Evolutionary conservation across 1,284 basidiomycete genomes (phyloP), one percentile per base, ranked within the genome.

Genomic region (Fereydounia khargensis): DNA sequence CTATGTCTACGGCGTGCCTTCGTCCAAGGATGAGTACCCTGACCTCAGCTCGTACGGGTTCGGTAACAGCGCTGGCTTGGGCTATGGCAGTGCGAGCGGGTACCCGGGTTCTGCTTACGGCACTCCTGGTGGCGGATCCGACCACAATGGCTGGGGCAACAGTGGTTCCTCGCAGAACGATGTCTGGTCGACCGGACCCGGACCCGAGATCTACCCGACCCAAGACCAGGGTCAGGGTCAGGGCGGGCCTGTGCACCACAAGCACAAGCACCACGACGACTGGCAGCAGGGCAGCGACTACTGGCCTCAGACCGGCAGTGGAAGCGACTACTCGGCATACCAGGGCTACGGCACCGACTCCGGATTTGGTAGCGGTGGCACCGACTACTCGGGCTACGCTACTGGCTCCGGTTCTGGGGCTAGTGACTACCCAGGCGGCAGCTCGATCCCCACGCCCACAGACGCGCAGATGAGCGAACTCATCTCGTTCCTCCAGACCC

Each of bases 1-100:
- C 17, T 18, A 33, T 13, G 31, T 18, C 40, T 61, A 53, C 33
- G 41, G 40, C 34, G 52, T 52, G 38, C 56, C 55, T 41, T 11
- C 3, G 7, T 6, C n/a, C 5, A 18, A n/a, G 4, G 16, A 18
- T 33, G n/a, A 33, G 31, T 33, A 17, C 8, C 14, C 25, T 14
- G 25, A 27, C 25, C 25, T 14, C 14, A 27, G 25, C 25, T 27
- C 25, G 25, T 27, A 27, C 25, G 25, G 14, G 25, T 27, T 14
- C 8, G 14, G 25, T 8, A 27, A 27, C 8, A 14, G 25, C 14
- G 25, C 8, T 14, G 8, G 25, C 14, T 14, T 8, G 14, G 14
- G 8, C 25, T 8, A 27, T 27, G 25, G 8, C 8, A 14, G 8
- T 27, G 25, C 8, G 8, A 27, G 14, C 25, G 8, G 8, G 25